phyloP scores from a whole-genome alignment of 1,139 yeast species.

The Candida labiduridarum region DNA sequence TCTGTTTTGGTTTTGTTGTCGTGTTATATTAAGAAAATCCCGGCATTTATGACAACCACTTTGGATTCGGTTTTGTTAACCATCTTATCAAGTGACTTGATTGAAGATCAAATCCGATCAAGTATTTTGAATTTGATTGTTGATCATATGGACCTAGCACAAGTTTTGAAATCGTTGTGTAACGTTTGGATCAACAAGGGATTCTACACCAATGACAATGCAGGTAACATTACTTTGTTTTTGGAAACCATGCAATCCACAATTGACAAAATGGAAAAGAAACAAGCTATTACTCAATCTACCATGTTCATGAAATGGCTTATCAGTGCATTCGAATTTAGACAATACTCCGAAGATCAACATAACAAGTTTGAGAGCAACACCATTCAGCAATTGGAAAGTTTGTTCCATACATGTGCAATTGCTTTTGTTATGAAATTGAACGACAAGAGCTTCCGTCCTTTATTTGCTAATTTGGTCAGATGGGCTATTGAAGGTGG shows the following conservation, averaged over 20 bases:
- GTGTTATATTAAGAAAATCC: conserved; percentile 78
- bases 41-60: conserved; percentile 78
- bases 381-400: conserved; percentile 79
- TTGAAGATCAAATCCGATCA: conserved; percentile 61
- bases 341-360: conserved; percentile 44
- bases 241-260: conserved; percentile 66
- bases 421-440: conserved; percentile 82
- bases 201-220: conserved; percentile 38
- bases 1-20: conserved; percentile 75
- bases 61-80: conserved; percentile 62
- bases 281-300: conserved; percentile 70
- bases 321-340: conserved; percentile 69
- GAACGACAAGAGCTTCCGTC: conserved; percentile 92
- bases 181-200: conserved; percentile 55
- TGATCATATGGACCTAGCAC: conserved; percentile 67
- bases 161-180: conserved; percentile 62
- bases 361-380: conserved; percentile 59
- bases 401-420: conserved; percentile 73
- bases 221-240: conserved; percentile 70
- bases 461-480: conserved; percentile 82
- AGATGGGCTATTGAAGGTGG: conserved; percentile 93
- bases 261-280: conserved; percentile 70
- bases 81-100: conserved; percentile 58
- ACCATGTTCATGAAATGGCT: conserved; percentile 72
- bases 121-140: conserved; percentile 67